Evolutionary conservation across 2,329 filamentous ascomycete genomes (phyloP).

Genomic region (Fusarium sp.): DNA sequence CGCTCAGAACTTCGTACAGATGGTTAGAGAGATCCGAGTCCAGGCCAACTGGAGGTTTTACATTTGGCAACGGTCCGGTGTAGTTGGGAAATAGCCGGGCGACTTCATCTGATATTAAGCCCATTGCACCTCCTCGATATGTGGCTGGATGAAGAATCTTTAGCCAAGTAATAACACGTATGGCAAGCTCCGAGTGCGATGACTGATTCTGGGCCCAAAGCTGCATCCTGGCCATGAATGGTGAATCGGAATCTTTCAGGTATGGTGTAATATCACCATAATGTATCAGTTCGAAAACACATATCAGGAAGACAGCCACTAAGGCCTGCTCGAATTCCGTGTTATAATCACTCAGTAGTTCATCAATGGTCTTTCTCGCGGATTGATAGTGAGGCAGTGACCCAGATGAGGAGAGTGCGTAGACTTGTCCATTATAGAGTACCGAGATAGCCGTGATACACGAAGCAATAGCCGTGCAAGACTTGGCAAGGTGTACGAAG

Average conservation of each 20-base stretch:
- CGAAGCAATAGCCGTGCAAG: not conserved
- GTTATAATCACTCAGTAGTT: not conserved
- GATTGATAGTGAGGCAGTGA: not conserved
- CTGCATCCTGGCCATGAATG: fast-evolving
- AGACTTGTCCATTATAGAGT: not conserved
- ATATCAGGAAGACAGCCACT: not conserved
- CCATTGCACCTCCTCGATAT: constrained; percentile 1
- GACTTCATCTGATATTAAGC: not conserved
- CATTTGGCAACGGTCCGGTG: not conserved
- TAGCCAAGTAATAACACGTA: not conserved
- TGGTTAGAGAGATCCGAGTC: not conserved
- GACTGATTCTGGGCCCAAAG: not conserved
- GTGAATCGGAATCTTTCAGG: not conserved
- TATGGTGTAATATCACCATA: not conserved
- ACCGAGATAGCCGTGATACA: not conserved
- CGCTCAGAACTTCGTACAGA: not conserved
- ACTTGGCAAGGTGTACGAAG: not conserved
- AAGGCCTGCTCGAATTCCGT: fast-evolving
- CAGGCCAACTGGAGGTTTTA: not conserved
- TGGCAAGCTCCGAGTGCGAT: not conserved
- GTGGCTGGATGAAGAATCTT: not conserved
- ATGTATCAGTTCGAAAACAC: not conserved
- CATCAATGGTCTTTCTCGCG: not conserved
- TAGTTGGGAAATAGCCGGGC: not conserved
- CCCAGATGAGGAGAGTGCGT: not conserved